Evolutionary conservation across 148 eudicot genomes (phyloP), one percentile per base, ranked within the genome.

Genomic region (Persicaria tinctoria): DNA sequence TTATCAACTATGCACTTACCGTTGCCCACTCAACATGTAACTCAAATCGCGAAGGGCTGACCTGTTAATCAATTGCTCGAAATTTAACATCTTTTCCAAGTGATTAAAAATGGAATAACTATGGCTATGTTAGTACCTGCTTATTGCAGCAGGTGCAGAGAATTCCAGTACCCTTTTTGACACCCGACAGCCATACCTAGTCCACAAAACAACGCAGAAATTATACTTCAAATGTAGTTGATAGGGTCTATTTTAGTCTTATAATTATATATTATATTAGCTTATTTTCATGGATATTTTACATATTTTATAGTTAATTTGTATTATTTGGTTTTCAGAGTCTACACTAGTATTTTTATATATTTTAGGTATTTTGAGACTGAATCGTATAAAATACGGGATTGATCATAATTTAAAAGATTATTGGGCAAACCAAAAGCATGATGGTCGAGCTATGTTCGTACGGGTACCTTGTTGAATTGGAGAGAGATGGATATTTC

Each of bases 11-110:
- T 62, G 44, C 38, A 84, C 98, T 87, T 77, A 95, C 98, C 97
- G 98, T 78, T 92, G 92, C 86, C 72, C 54, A 83, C 55, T 97
- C 98, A 84, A 97, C 98, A 87, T 94, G 97, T 20, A 96, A 88
- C 79, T 95, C 98, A 81, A 95, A 95, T 63, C 78, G 85, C n/a
- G 96, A 95, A 46, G 97, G 92, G 78, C 97, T 95, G 55, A 95
- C 87, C 98, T 95, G 88, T 78, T 70, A 85, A 59, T 32, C 75
- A 72, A 63, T 23, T 46, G 32, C 49, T 8, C 38, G 9, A 49
- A 9, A 12, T 8, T 73, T 46, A 71, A 48, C 5, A 73, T 5
- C 23, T 57, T 51, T 64, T 20, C 32, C 18, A 59, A 18, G n/a
- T 2, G 9, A 73, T 60, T 45, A 5, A 78, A 46, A 68, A 70